Conservation (phyloP, 495 filamentous ascomycete genomes). For the Podospora didyma region DNA sequence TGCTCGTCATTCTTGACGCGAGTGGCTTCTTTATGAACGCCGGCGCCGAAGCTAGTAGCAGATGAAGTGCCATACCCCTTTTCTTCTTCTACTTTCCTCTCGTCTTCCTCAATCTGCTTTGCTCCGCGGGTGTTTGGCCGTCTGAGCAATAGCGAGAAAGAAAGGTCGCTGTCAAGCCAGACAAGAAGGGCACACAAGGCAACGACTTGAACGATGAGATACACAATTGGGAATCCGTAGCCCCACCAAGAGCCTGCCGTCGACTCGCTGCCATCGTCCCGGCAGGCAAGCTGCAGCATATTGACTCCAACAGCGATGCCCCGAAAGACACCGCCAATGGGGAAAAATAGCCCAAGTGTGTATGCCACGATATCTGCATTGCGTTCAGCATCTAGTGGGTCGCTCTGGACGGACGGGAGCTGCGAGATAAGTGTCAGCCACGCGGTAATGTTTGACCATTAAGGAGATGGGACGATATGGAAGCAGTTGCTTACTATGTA, state of each 20-base stretch:
- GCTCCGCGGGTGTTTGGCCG: background rate
- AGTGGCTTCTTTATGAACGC: slow-evolving; percentile 30
- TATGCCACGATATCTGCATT: slow-evolving; percentile 52
- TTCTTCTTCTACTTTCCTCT: background rate
- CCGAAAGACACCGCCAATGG: slow-evolving; percentile 61
- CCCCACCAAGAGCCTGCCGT: slow-evolving; percentile 63
- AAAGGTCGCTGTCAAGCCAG: slow-evolving; percentile 64
- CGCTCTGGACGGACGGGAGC: slow-evolving; percentile 59
- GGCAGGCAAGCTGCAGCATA: slow-evolving; percentile 64
- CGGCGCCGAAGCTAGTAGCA: slow-evolving; percentile 11
- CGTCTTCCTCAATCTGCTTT: background rate
- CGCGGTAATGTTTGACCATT: slow-evolving; percentile 56
- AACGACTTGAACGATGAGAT: slow-evolving; percentile 64
- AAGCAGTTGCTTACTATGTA: slow-evolving; percentile 4
- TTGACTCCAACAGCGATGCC: slow-evolving; percentile 69
- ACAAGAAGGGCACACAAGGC: slow-evolving; percentile 59
- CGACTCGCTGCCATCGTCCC: slow-evolving; percentile 50
- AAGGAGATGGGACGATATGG: background rate
- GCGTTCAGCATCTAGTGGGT: slow-evolving; percentile 58
- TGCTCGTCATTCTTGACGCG: slow-evolving; percentile 34
- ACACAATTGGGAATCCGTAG: slow-evolving; percentile 72
- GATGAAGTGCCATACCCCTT: background rate
- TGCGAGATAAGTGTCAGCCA: slow-evolving; percentile 22
- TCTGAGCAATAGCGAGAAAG: slow-evolving; percentile 9
- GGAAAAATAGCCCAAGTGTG: slow-evolving; percentile 61